phyloP scores from a whole-genome alignment of 1,284 basidiomycete genomes.

The Somion occarium region DNA sequence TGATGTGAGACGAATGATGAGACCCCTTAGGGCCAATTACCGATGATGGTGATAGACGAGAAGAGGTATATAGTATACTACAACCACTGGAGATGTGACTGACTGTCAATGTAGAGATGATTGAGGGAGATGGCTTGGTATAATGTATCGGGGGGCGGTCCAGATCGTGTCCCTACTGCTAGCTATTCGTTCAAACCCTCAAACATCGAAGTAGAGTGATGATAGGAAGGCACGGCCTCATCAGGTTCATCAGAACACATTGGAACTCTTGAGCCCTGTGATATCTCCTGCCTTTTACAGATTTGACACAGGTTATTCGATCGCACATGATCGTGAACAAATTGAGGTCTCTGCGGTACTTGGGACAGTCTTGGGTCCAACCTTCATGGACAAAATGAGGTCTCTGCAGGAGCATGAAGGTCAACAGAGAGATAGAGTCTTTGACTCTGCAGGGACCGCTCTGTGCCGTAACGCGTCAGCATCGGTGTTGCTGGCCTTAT shows the following conservation, averaged over 20 bases:
- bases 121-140: too few relatives aligned
- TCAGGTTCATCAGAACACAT: not conserved
- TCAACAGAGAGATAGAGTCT: too few relatives aligned
- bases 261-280: not conserved
- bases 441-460: too few relatives aligned
- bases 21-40: not conserved
- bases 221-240: constrained; percentile 1
- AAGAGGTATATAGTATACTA: not conserved
- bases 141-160: too few relatives aligned
- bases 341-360: not conserved
- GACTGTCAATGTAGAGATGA: too few relatives aligned
- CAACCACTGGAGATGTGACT: too few relatives aligned
- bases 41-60: not conserved
- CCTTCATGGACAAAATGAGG: too few relatives aligned
- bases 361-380: not conserved
- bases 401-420: too few relatives aligned
- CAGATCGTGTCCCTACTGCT: too few relatives aligned
- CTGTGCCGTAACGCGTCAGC: too few relatives aligned
- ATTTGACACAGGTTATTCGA: not conserved
- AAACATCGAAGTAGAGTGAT: not conserved
- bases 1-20: not conserved
- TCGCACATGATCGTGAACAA: not conserved
- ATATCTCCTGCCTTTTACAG: not conserved
- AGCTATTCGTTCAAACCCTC: not conserved
- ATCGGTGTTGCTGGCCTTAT: not conserved